Evolutionary conservation across 164 flowering plant genomes (phyloP), one percentile per base, ranked within the genome.

Genomic region (Cinnamomum micranthum): DNA sequence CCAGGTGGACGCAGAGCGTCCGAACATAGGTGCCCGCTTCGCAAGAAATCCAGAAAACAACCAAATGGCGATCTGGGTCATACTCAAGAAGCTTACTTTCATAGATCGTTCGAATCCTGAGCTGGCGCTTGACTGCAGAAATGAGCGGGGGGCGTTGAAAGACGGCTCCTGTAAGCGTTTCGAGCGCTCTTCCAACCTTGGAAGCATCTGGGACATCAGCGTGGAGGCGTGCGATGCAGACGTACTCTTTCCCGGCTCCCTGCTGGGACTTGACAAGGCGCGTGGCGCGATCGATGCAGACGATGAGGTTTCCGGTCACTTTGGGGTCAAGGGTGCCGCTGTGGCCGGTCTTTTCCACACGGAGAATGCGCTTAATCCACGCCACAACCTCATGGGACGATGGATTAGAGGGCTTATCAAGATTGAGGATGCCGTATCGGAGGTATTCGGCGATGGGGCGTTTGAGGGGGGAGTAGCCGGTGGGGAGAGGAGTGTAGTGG

Each of bases 321-420:
- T 91, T 91, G 52, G 95, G 95, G 69, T 91, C 95, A 0, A 91
- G 85, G 24, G 95, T 91, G 2, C 95, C 95, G 64, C 91, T 87
- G 73, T 91, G 93, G 50, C 95, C 92, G 3, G 93, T 91, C 65
- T 91, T 91, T 7, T 87, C 91, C 58, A 85, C 90, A 2, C 89
- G 81, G 28, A 91, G 85, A 59, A 91, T 86, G 15, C 93, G 84
- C 51, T 89, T 89, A 64, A 91, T 91, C 95, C 95, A 89, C 0
- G 95, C 95, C 2, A 91, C 95, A 14, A 91, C 95, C 70, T 91
- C 95, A 41, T 91, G 93, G 12, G 93, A 89, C n/a, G 92, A 88
- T 0, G 95, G 95, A 71, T 91, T 91, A 0, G 95, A 83, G 19
- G 95, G 95, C 55, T 91, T 91, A 69, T 91, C 95, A 13, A 91